These are phyloP conservation scores for Solanum microdontum DNA, from an alignment of 257 asterid genomes.

Conservation along the genomic window DNA sequence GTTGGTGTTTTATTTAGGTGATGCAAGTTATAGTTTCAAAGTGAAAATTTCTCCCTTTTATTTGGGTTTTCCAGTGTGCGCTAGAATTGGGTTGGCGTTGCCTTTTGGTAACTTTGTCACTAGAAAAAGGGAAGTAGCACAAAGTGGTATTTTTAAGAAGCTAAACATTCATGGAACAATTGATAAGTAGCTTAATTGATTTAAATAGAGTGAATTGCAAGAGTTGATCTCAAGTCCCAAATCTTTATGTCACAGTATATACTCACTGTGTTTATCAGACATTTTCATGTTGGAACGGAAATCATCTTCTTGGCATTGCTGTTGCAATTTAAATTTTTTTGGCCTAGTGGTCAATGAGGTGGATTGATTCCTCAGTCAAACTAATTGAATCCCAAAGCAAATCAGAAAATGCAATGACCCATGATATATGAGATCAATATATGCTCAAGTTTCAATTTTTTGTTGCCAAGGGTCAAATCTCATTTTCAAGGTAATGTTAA, in stretches of 20 bases:
- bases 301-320: neutral
- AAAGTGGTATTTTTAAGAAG: neutral
- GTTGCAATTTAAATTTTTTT: neutral
- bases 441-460: neutral
- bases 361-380: neutral
- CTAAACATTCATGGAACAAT: neutral
- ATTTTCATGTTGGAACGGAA: neutral
- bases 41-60: neutral
- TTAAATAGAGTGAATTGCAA: neutral
- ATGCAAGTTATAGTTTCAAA: neutral
- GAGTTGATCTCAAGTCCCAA: neutral
- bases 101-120: neutral
- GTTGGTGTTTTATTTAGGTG: neutral
- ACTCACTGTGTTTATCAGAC: neutral
- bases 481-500: neutral
- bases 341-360: neutral
- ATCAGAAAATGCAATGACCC: neutral
- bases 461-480: neutral
- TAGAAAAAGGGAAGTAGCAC: neutral
- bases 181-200: neutral
- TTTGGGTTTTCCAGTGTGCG: neutral
- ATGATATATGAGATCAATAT: neutral
- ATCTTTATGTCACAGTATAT: neutral
- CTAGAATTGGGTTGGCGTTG: neutral
- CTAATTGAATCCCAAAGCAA: neutral